These are phyloP conservation scores for Naegleria fowleri DNA, from an alignment of 208 protist species.

Conservation along the genomic window DNA sequence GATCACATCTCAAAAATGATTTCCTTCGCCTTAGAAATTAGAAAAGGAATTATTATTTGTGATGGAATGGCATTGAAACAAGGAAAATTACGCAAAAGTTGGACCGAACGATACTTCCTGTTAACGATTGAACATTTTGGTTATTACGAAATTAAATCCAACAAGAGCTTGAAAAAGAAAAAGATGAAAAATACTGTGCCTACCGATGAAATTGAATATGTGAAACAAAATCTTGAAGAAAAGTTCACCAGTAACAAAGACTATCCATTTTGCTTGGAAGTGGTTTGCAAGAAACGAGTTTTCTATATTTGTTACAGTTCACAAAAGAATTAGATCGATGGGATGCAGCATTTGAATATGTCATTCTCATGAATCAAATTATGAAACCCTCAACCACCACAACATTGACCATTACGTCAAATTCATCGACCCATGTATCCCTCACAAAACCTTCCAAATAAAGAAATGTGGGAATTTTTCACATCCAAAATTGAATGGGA, in stretches of 20 bases:
- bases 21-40: not conserved
- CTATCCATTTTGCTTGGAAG: not conserved
- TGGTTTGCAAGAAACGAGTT: not conserved
- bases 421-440: too few species aligned
- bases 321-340: slow-evolving; percentile 1
- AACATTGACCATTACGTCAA: too few species aligned
- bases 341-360: not conserved
- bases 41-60: not conserved
- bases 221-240: not conserved
- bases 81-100: not conserved
- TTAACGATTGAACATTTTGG: not conserved
- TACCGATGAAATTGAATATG: not conserved
- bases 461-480: too few species aligned
- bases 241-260: not conserved
- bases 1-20: not conserved
- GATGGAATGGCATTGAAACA: not conserved
- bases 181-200: not conserved
- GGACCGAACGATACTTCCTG: not conserved
- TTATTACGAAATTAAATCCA: not conserved
- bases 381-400: not conserved
- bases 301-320: not conserved
- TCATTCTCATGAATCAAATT: not conserved
- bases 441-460: too few species aligned
- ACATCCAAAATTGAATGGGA: too few species aligned
- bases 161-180: not conserved